Percentiles rank a stretch among this genome's conserved stretches.
These are phyloP conservation scores for Ciborinia camelliae DNA, from an alignment of 2,329 filamentous ascomycete genomes.

Conservation along the genomic window DNA sequence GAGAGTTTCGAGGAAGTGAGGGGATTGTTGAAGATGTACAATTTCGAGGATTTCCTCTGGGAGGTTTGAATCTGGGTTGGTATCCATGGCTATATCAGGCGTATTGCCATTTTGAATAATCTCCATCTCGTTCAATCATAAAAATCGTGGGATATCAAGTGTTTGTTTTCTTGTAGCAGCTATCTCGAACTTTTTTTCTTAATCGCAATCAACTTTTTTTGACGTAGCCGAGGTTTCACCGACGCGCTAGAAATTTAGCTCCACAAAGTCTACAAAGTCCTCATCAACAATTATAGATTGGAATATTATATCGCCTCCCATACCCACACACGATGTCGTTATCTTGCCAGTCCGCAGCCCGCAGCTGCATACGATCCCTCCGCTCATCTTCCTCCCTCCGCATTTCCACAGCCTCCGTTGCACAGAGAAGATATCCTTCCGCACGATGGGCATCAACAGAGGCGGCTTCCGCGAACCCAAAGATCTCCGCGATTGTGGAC, in stretches of 20 bases:
- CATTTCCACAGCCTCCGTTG: slow-evolving; percentile 45
- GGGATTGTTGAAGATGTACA: slow-evolving; percentile 60
- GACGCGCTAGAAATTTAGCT: slow-evolving; percentile 23
- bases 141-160: slow-evolving; percentile 8
- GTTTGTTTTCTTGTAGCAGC: slow-evolving; percentile 4
- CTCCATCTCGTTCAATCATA: slow-evolving; percentile 13
- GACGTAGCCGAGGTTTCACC: slow-evolving; percentile 8
- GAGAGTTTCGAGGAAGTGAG: slow-evolving; percentile 68
- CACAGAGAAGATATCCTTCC: slow-evolving; percentile 46
- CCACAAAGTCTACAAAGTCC: slow-evolving; percentile 28
- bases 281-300: slow-evolving; percentile 9
- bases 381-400: slow-evolving; percentile 48
- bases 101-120: slow-evolving; percentile 54
- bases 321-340: slow-evolving; percentile 53
- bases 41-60: slow-evolving; percentile 67
- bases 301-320: slow-evolving; percentile 22
- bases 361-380: slow-evolving; percentile 62
- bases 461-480: slow-evolving; percentile 69
- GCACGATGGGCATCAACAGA: slow-evolving; percentile 86
- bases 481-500: slow-evolving; percentile 92
- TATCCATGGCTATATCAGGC: slow-evolving; percentile 41
- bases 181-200: slow-evolving; percentile 22
- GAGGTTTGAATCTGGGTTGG: slow-evolving; percentile 55
- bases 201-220: slow-evolving; percentile 18
- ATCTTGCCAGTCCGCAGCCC: slow-evolving; percentile 60